Evolutionary conservation across 768 basidiomycete species (phyloP).

Genomic region (Suillus discolor): DNA sequence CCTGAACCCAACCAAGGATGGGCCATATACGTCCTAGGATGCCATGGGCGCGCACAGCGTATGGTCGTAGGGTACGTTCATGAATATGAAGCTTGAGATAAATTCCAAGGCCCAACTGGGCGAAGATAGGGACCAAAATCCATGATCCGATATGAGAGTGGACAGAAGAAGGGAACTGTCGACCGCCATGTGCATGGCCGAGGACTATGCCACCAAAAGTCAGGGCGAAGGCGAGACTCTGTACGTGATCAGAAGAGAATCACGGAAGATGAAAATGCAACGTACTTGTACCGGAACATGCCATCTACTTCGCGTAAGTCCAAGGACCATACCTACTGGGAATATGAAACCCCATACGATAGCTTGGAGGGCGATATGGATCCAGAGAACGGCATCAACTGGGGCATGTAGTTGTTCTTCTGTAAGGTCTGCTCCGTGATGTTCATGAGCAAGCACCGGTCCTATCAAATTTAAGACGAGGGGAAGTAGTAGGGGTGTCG

Average conservation of each 20-base stretch:
- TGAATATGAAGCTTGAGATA: conserved; percentile 94
- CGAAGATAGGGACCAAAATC: conserved; percentile 58
- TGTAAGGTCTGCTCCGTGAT: conserved; percentile 57
- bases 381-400: conserved; percentile 77
- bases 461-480: background rate
- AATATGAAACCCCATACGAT: conserved; percentile 86
- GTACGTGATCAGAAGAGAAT: background rate
- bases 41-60: conserved; percentile 70
- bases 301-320: conserved; percentile 79
- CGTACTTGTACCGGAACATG: conserved; percentile 87
- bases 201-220: conserved; percentile 76
- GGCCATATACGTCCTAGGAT: conserved; percentile 85
- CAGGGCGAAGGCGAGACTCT: conserved; percentile 70
- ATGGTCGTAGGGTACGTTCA: conserved; percentile 72
- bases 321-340: conserved; percentile 81
- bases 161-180: conserved; percentile 70
- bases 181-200: conserved; percentile 85
- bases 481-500: background rate
- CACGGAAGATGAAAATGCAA: conserved; percentile 1
- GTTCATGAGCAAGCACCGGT: conserved; percentile 49
- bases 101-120: conserved; percentile 74
- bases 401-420: conserved; percentile 68
- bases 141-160: conserved; percentile 67
- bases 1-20: conserved; percentile 85
- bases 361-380: conserved; percentile 81